Conservation (phyloP, 768 basidiomycete genomes). For the Rossbeevera mucosa region DNA sequence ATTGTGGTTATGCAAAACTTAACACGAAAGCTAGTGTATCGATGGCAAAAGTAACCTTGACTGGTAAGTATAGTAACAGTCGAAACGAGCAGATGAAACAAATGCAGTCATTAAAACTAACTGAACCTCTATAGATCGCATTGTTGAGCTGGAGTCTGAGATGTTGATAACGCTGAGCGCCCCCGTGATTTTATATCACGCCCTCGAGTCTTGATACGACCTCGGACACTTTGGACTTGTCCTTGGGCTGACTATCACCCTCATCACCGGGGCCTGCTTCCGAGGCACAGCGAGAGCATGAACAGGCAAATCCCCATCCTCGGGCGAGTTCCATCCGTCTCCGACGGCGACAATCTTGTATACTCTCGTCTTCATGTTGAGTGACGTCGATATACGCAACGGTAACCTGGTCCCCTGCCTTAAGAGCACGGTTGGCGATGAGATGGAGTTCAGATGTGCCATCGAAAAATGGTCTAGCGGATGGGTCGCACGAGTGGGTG, state of each 20-base stretch:
- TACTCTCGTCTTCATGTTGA: slow-evolving; percentile 49
- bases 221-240: slow-evolving; percentile 48
- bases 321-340: slow-evolving; percentile 70
- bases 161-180: not conserved
- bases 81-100: not conserved
- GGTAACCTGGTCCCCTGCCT: slow-evolving; percentile 72
- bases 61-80: not conserved
- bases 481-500: slow-evolving; percentile 70
- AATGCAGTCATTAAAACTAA: not conserved
- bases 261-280: slow-evolving; percentile 41
- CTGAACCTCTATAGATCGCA: not conserved
- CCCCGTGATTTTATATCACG: slow-evolving; percentile 5
- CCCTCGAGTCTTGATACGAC: slow-evolving; percentile 31
- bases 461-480: slow-evolving; percentile 59
- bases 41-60: not conserved
- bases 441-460: slow-evolving; percentile 70
- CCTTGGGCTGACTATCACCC: slow-evolving; percentile 36
- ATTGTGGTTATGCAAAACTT: slow-evolving; percentile 1
- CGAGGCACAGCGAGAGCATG: slow-evolving; percentile 57
- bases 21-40: not conserved
- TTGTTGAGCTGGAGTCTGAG: not conserved
- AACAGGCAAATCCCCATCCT: slow-evolving; percentile 80
- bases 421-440: slow-evolving; percentile 60
- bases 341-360: slow-evolving; percentile 53
- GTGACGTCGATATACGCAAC: slow-evolving; percentile 72